Percentiles rank a stretch among this genome's conserved stretches.
Evolutionary conservation across 208 protist species (phyloP).

Genomic region (Wallacemonas sp.): DNA sequence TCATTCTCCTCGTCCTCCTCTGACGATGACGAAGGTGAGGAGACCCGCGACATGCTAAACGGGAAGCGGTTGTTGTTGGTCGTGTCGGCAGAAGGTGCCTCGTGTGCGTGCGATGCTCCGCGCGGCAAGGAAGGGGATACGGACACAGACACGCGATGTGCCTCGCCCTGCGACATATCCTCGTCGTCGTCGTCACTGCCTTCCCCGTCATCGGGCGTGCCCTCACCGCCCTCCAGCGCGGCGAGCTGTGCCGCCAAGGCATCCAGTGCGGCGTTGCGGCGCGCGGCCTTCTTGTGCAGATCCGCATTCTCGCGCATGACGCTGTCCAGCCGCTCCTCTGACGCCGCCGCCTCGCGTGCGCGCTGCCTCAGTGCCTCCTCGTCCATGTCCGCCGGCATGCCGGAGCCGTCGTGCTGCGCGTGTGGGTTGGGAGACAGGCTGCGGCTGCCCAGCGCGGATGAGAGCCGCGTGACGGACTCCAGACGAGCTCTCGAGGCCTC

Average conservation of each 20-base stretch:
- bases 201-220: not conserved
- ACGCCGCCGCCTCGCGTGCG: conserved; percentile 24
- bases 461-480: conserved; percentile 29
- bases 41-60: not conserved
- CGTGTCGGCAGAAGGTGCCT: not conserved
- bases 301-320: conserved; percentile 35
- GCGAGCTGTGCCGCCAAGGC: conserved; percentile 46
- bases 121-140: not conserved
- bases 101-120: not conserved
- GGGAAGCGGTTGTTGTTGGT: not conserved
- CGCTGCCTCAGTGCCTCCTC: conserved; percentile 25
- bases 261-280: conserved; percentile 41
- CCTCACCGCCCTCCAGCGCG: conserved; percentile 44
- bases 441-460: conserved; percentile 17
- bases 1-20: not conserved
- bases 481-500: not conserved
- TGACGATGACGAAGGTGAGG: not conserved
- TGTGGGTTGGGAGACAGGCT: conserved; percentile 26
- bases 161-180: not conserved
- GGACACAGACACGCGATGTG: not conserved
- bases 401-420: conserved; percentile 18
- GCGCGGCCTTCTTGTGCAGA: conserved; percentile 24
- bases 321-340: conserved; percentile 33
- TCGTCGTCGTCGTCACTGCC: conserved; percentile 2
- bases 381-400: conserved; percentile 34